Base-by-base conservation (phyloP, 2,329 filamentous ascomycete genomes). In the Ophiostoma sp. region DNA sequence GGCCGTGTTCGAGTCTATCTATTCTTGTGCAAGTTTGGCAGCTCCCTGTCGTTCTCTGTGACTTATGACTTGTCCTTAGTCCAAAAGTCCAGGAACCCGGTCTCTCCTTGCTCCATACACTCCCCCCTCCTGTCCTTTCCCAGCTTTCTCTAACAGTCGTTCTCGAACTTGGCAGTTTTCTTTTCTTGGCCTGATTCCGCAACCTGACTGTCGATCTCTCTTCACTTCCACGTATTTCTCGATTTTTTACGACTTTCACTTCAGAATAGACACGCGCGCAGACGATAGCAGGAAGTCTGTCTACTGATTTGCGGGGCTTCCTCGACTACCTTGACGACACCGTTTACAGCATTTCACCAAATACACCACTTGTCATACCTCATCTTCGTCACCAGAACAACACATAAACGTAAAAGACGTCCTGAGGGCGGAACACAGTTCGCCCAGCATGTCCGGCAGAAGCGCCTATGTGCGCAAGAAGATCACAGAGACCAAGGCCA, bases 381-480 rank as follows among this genome's bases (percentile, higher is more conserved):
- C 57, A 22, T 36, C 17, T 39, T 69, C 42, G 17, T 4, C 25
- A 68, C 25, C 6, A 5, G n/a, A 42, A 25, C 63, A 33, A 12
- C 8, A n/a, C 39, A 68, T 59, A 42, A 36, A 48, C 6, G 19
- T 3, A 2, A 31, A 69, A 59, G 63, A 2, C 45, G 59, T 39
- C 45, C 70, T 12, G 6, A 25, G 59, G 61, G 61, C 61, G 48
- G 61, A 45, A 17, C 22, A 19, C 19, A 7, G 2, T 22, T 25
- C 42, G n/a, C n/a, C 69, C 70, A 75, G n/a, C 75, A 89, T 89
- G 87, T 89, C 87, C 7, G 87, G 87, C 74, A 83, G 87, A 72
- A 89, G 87, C 79, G 87, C 87, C 42, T 84, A 87, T 76, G 87
- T 88, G 78, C 86, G 87, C 77, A 88, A 88, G 79, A 88, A 88